Conservation (phyloP, 805 yeast genomes). For the Clavispora fructus region DNA sequence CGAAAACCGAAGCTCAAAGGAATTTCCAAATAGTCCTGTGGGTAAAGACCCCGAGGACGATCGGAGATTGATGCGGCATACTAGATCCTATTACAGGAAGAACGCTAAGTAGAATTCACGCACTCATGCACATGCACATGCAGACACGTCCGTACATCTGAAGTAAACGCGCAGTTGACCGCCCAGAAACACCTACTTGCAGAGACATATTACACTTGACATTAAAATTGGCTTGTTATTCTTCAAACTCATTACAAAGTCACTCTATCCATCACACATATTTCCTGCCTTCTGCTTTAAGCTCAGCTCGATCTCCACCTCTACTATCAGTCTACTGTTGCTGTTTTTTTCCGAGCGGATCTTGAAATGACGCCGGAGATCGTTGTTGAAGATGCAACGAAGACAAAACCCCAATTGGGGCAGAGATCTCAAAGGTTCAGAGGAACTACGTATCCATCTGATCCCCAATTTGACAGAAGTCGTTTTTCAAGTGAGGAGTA, state of each 20-base stretch:
- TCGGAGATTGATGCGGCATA: slow-evolving; percentile 28
- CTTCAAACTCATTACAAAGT: background rate
- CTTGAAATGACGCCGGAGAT: background rate
- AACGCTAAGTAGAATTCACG: slow-evolving; percentile 2
- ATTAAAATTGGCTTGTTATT: background rate
- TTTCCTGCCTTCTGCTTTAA: background rate
- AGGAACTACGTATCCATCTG: slow-evolving; percentile 23
- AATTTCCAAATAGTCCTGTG: slow-evolving; percentile 14
- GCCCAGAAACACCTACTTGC: background rate
- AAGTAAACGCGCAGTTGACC: background rate
- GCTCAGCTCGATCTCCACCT: background rate
- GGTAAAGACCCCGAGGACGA: slow-evolving; percentile 26
- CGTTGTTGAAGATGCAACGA: background rate
- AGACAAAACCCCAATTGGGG: background rate
- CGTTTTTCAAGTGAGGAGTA: slow-evolving; percentile 23
- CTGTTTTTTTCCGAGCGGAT: background rate
- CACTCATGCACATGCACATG: background rate
- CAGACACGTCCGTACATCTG: background rate
- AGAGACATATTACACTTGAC: background rate
- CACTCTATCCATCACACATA: background rate
- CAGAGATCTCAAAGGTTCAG: slow-evolving; percentile 1
- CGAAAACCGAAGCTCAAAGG: slow-evolving; percentile 5
- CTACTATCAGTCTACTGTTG: background rate
- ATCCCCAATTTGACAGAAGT: slow-evolving; percentile 31
- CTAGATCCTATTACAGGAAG: slow-evolving; percentile 34